phyloP scores from a whole-genome alignment of 2,329 filamentous ascomycete genomes.

The Zymoseptoria crescenta region DNA sequence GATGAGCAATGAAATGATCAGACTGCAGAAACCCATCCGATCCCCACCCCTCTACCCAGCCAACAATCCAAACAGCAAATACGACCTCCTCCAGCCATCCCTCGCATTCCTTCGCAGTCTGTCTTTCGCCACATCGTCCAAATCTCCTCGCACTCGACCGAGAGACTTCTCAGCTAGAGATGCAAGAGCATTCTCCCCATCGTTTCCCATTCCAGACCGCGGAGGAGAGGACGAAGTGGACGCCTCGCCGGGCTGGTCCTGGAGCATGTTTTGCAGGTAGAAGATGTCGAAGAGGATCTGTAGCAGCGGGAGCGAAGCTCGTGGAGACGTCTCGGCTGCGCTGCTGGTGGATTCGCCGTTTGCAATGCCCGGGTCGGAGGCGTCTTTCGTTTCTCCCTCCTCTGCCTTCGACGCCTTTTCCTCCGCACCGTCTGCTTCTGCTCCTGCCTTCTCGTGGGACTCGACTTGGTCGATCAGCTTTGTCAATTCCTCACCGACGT shows the following conservation, averaged over 20 bases:
- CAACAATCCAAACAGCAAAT: constrained; percentile 72
- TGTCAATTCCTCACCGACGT: constrained; percentile 38
- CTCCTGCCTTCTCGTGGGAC: constrained; percentile 8
- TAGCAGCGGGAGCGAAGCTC: constrained; percentile 16
- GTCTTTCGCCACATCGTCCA: constrained; percentile 44
- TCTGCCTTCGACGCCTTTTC: constrained; percentile 7
- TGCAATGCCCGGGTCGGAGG: background rate
- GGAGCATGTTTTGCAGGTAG: constrained; percentile 32
- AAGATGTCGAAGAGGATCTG: constrained; percentile 39
- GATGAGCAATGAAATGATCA: too few species aligned
- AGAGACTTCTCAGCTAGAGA: background rate
- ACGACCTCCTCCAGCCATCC: constrained; percentile 79
- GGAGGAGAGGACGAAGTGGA: background rate
- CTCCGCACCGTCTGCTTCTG: constrained; percentile 8
- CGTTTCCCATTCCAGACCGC: background rate
- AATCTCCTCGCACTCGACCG: constrained; percentile 40
- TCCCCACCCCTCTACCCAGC: constrained; percentile 24
- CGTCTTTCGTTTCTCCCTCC: constrained; percentile 9
- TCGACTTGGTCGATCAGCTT: constrained; percentile 28
- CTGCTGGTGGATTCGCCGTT: background rate
- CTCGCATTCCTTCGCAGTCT: constrained; percentile 54
- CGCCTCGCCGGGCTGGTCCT: background rate
- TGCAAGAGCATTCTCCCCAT: constrained; percentile 28
- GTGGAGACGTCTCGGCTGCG: background rate
- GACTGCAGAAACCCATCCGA: too few species aligned